These are phyloP conservation scores for Phytophthora megakarya DNA, from an alignment of 352 stramenopile genomes.

Conservation along the genomic window DNA sequence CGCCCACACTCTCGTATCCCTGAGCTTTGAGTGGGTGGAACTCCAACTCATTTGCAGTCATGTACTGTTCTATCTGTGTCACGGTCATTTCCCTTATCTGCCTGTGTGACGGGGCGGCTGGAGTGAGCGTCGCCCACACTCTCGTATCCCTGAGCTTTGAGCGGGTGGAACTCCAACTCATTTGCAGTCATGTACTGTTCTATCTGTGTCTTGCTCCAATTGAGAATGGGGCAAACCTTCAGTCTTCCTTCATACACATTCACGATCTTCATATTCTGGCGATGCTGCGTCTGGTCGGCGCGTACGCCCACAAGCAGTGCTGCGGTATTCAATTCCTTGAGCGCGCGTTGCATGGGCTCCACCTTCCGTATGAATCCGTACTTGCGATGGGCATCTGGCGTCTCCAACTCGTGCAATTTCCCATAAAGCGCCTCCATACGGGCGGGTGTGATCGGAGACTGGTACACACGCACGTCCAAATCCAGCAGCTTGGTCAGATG, in stretches of 20 bases:
- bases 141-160: constrained; percentile 82
- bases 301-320: constrained; percentile 83
- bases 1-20: constrained; percentile 83
- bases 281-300: constrained; percentile 75
- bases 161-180: constrained; percentile 80
- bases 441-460: constrained; percentile 73
- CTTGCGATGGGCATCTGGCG: constrained; percentile 71
- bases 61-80: constrained; percentile 76
- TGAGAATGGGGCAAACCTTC: constrained; percentile 88
- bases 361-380: constrained; percentile 88
- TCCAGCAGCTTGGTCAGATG: constrained; percentile 63
- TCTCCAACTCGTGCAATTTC: constrained; percentile 80
- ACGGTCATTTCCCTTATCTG: constrained; percentile 69
- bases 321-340: constrained; percentile 60
- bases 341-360: constrained; percentile 81
- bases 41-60: constrained; percentile 64
- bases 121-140: constrained; percentile 87
- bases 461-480: constrained; percentile 79
- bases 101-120: constrained; percentile 74
- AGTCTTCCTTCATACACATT: constrained; percentile 81
- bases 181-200: constrained; percentile 76
- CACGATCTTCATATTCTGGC: constrained; percentile 73
- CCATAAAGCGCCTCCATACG: constrained; percentile 88
- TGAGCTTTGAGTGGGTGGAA: constrained; percentile 85
- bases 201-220: constrained; percentile 78